Base-by-base conservation (phyloP, 345 rosid species). In the Viola odorata region DNA sequence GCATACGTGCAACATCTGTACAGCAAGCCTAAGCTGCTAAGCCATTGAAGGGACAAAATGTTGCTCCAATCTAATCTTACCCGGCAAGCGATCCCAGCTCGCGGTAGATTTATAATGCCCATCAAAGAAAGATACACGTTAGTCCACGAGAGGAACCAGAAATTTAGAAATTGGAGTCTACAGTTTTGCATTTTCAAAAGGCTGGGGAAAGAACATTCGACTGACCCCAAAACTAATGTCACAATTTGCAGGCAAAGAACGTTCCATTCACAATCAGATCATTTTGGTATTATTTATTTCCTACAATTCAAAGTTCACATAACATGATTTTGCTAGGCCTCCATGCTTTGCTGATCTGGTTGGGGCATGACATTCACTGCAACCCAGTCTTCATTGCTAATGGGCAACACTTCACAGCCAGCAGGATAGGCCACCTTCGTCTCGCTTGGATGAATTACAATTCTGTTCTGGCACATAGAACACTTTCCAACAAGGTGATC, bases 381-480 rank as follows among this genome's bases (percentile, higher is more conserved):
- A 59, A 66, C 74, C 76, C 63, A 78, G 10, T 56, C 44, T 16
- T 62, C 67, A 48, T 78, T 74, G 12, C 67, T 69, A 32, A 39
- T 32, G 58, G 75, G 45, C 65, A 58, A 37, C 40, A 73, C 51
- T 0, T 57, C 55, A 70, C 70, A 55, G 39, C 61, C 78, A 0
- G 41, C 37, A 5, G 80, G 80, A 45, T 69, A 41, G 0, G 53
- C 39, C 78, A 75, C 64, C 63, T 58, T 62, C 2, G 55, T 48
- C 50, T 17, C 42, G 1, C 57, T 36, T 0, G 82, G 80, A 45
- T 41, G 53, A 56, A 77, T 68, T 8, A 66, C 6, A 15, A 75
- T 51, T 60, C 37, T 61, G 13, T 50, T 55, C 4, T 52, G 38
- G 44, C 45, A 9, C 16, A 6, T 3, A 5, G 42, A 23, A 58